Conservation (phyloP, 371 early-diverging fungal genomes). For the Chytridium lagenaria region DNA sequence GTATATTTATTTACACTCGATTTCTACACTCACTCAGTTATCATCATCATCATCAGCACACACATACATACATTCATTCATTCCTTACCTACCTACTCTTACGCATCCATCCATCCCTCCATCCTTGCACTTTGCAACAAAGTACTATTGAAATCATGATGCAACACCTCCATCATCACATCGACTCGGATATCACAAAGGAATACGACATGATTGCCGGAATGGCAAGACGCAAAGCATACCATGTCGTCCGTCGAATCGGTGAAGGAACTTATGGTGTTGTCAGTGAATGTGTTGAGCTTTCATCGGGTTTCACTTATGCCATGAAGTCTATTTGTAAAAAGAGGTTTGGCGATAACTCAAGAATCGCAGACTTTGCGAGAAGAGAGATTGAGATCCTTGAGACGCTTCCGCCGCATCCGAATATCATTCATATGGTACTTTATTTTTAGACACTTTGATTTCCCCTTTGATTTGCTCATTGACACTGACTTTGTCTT, state of each 20-base stretch:
- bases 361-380: slow-evolving; percentile 25
- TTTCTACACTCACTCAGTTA: too few relatives aligned
- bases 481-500: too few relatives aligned
- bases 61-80: too few relatives aligned
- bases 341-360: background rate
- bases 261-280: background rate
- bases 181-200: too few relatives aligned
- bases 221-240: background rate
- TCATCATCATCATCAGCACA: too few relatives aligned
- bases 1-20: too few relatives aligned
- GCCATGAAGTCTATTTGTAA: background rate
- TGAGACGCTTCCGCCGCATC: slow-evolving; percentile 61
- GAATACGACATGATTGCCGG: too few relatives aligned
- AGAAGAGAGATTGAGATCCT: slow-evolving; percentile 60
- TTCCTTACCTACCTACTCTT: too few relatives aligned
- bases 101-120: too few relatives aligned
- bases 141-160: too few relatives aligned
- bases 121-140: too few relatives aligned
- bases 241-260: background rate
- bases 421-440: slow-evolving; percentile 58
- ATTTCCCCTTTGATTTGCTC: background rate
- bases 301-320: background rate
- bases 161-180: too few relatives aligned
- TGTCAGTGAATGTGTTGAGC: background rate
- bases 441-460: background rate